Base-by-base conservation (phyloP, 441 rosid species). In the Flueggea neowawraea region DNA sequence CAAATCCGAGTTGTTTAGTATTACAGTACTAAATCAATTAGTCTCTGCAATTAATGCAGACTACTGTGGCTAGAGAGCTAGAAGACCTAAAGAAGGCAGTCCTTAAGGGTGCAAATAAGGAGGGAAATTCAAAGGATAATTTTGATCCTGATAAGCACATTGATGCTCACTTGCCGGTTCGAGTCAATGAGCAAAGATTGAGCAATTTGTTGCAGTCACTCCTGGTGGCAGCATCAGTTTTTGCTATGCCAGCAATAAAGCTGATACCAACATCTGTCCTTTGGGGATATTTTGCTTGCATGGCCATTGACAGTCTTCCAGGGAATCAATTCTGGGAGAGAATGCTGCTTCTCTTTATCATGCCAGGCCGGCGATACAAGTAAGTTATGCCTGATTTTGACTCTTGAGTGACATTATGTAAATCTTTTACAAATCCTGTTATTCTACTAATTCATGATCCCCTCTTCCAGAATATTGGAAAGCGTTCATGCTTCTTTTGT, bases 281-380 rank as follows among this genome's bases (percentile, higher is more conserved):
- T 5, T 83, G 85, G 88, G 88, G 89, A 14, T 84, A 84, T 68
- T 84, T 84, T 8, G 86, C 86, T 0, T 81, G 71, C 72, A 81
- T 84, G 89, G 82, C 86, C 41, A 75, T 84, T 4, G 86, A 84
- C 71, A 81, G 86, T 68, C 81, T 84, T 4, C 84, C 86, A 0
- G 89, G 89, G 13, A 84, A 79, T 66, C 89, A 84, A 50, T 84
- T 81, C 66, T 84, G 89, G 84, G 86, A 81, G 69, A 73, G 88
- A 49, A 31, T 79, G 16, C 73, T 77, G 14, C 78, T 84, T 16
- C 81, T 81, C 62, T 73, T 84, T 70, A 64, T 77, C 52, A 52
- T 75, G 12, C 84, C 84, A 4, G 57, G 69, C 45, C 74, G 85
- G 52, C 77, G 81, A 15, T 73, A 74, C 80, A 80, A 77, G 88